Base-by-base conservation (phyloP, 2,329 filamentous ascomycete genomes). In the Aureobasidium namibiae region DNA sequence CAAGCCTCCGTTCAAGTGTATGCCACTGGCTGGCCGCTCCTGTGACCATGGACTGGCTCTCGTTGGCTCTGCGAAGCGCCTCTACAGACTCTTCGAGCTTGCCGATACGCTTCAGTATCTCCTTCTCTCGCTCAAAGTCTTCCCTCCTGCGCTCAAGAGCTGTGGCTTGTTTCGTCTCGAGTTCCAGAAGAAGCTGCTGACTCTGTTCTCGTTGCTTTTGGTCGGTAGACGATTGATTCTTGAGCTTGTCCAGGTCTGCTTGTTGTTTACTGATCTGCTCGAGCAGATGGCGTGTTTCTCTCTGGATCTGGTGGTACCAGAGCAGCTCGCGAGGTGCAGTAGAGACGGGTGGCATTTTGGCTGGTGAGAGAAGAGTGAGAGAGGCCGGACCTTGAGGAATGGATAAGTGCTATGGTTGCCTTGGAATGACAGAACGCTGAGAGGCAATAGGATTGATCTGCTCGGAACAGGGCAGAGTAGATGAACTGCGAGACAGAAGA, bases 81-180 rank as follows among this genome's bases (percentile, higher is more conserved):
- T 50, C 26, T 10, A 50, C 4, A 5, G 44, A 41, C 7, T 45
- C 45, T 26, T 59, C 56, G 10, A 59, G 33, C 6, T n/a, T 21
- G 14, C 21, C 8, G 26, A 59, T n/a, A 21, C 56, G 23, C 18
- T 44, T 59, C 21, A 59, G 13, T 23, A 50, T 39, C 18, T 59
- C 56, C 56, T 59, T 59, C 41, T 59, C 56, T 5, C 36, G 45
- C 36, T 59, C 45, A 26, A 59, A 59, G 6, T 50, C 56, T 31
- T 59, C 45, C 26, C 56, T 49, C 9, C 45, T 50, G 4, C 56
- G 56, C 18, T 59, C 44, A 7, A 21, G 18, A n/a, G 41, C 23
- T 13, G 44, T 34, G 26, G 11, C 23, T 58, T 49, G 53, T 18
- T 42, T 50, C 11, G 44, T 45, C n/a, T 42, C 26, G 34, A 50